These are phyloP conservation scores for Silene vulgaris DNA, from an alignment of 179 eudicot genomes.

Conservation along the genomic window DNA sequence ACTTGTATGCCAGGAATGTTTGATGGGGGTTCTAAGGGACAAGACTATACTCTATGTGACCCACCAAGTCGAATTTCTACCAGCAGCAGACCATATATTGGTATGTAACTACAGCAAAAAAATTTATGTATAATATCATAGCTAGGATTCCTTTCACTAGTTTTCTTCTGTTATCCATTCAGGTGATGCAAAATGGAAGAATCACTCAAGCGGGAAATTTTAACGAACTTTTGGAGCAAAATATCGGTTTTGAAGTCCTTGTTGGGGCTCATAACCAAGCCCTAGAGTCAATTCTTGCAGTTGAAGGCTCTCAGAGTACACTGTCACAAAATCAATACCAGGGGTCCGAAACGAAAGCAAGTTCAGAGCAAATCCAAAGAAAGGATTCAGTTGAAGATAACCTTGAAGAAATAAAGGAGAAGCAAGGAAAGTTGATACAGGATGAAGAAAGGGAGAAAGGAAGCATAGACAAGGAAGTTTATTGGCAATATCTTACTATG, in stretches of 20 bases:
- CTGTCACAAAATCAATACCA: conserved; percentile 24
- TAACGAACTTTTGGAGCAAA: conserved; percentile 63
- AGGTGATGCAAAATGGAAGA: conserved; percentile 93
- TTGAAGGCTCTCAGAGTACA: conserved; percentile 44
- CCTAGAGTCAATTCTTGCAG: conserved; percentile 63
- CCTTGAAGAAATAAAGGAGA: conserved; percentile 48
- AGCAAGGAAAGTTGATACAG: conserved; percentile 63
- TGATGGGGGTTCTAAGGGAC: conserved; percentile 69
- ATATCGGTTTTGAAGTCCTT: conserved; percentile 72
- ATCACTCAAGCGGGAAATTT: conserved; percentile 83
- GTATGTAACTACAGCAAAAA: conserved; percentile 31
- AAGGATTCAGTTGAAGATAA: conserved; percentile 48
- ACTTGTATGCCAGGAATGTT: conserved; percentile 56
- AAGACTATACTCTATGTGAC: conserved; percentile 86
- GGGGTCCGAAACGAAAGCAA: conserved; percentile 27
- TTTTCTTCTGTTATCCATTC: conserved; percentile 20
- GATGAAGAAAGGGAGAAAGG: conserved; percentile 93
- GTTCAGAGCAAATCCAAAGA: conserved; percentile 39
- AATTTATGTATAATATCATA: neutral
- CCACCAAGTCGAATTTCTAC: conserved; percentile 95
- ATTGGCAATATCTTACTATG: conserved; percentile 67
- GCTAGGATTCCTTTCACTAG: neutral
- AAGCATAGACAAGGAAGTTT: conserved; percentile 79
- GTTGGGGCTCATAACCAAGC: conserved; percentile 95
- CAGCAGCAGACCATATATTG: conserved; percentile 92